These are phyloP conservation scores for Vigna nakashimae DNA, from an alignment of 306 rosid genomes.

Conservation along the genomic window DNA sequence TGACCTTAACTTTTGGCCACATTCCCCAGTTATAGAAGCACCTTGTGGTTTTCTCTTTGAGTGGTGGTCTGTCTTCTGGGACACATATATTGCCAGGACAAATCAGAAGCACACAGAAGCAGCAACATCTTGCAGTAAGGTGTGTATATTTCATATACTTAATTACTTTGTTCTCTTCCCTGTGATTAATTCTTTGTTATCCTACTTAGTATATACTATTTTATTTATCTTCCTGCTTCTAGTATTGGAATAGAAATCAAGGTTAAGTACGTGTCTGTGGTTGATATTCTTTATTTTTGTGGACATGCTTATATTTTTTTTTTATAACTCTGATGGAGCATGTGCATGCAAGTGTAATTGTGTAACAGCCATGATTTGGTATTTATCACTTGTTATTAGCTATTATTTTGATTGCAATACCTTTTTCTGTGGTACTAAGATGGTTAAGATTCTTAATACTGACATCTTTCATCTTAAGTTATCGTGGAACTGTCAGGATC, in stretches of 20 bases:
- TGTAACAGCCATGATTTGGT: conserved; percentile 1
- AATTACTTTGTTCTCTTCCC: background rate
- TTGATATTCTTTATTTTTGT: conserved; percentile 20
- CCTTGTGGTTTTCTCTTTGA: conserved; percentile 85
- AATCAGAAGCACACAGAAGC: conserved; percentile 67
- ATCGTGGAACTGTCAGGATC: conserved; percentile 17
- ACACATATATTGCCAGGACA: conserved; percentile 64
- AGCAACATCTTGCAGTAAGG: conserved; percentile 71
- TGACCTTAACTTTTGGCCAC: conserved; percentile 36
- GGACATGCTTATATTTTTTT: background rate
- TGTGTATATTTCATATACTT: conserved; percentile 36
- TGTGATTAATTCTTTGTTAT: conserved; percentile 14
- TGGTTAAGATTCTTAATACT: conserved; percentile 2
- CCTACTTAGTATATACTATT: background rate
- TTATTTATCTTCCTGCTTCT: conserved; percentile 16
- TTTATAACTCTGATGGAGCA: background rate
- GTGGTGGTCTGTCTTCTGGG: conserved; percentile 97
- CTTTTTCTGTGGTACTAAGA: conserved; percentile 12
- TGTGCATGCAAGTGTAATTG: background rate
- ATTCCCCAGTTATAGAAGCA: conserved; percentile 67
- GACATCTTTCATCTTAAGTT: conserved; percentile 1
- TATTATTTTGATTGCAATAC: background rate
- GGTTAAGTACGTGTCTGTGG: background rate
- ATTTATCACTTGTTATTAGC: background rate
- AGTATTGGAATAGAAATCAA: conserved; percentile 23